Evolutionary conservation across 2,329 filamentous ascomycete species (phyloP).

Genomic region (Myriosclerotinia duriaeana): DNA sequence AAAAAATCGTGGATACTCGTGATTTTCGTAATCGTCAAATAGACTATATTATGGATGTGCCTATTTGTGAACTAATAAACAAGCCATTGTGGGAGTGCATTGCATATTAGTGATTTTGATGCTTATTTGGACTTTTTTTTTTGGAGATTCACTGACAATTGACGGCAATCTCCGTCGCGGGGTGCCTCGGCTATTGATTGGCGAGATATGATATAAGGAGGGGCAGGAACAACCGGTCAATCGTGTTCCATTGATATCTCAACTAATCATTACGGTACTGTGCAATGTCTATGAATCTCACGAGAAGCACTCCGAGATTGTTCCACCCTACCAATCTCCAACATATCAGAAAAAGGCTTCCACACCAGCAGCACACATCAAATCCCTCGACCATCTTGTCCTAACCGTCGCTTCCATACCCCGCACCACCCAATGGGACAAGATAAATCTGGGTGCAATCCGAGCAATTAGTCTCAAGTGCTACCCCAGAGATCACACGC

Average conservation of each 20-base stretch:
- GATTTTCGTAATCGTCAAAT: not conserved
- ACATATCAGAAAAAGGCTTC: slow-evolving; percentile 20
- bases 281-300: not conserved
- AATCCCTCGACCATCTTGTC: slow-evolving; percentile 57
- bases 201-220: slow-evolving; percentile 14
- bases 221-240: not conserved
- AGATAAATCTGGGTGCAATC: slow-evolving; percentile 53
- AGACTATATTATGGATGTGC: not conserved
- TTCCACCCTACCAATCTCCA: not conserved
- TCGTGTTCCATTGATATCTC: not conserved
- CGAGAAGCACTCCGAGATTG: not conserved
- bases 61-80: not conserved
- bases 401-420: slow-evolving; percentile 55
- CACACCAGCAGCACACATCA: slow-evolving; percentile 31
- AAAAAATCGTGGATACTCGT: slow-evolving; percentile 1
- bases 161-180: slow-evolving; percentile 17
- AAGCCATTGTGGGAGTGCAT: not conserved
- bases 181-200: slow-evolving; percentile 16
- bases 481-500: slow-evolving; percentile 43
- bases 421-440: slow-evolving; percentile 55
- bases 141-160: not conserved
- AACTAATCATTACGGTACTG: not conserved
- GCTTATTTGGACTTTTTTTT: slow-evolving; percentile 11
- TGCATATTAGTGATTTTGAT: not conserved
- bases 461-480: slow-evolving; percentile 49